Conservation (phyloP, 2,329 filamentous ascomycete species). For the Penicillium corylophilum region DNA sequence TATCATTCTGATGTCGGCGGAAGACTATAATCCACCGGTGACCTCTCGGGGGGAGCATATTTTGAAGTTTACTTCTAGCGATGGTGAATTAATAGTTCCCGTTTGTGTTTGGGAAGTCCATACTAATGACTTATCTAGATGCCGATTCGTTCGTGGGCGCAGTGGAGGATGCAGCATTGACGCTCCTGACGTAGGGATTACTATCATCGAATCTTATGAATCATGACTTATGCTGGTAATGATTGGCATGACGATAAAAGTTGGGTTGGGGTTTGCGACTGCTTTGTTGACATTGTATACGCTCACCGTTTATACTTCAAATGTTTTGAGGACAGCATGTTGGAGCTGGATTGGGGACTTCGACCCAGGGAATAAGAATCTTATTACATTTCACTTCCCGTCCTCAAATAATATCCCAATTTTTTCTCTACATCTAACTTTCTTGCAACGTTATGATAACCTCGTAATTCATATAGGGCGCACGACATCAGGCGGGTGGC, state of each 20-base stretch:
- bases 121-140: slow-evolving; percentile 28
- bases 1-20: slow-evolving; percentile 52
- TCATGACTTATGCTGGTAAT: slow-evolving; percentile 24
- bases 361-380: not conserved
- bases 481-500: not conserved
- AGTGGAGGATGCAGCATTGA: slow-evolving; percentile 27
- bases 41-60: slow-evolving; percentile 39
- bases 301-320: not conserved
- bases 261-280: not conserved
- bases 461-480: not conserved
- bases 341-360: not conserved
- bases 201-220: slow-evolving; percentile 11
- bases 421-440: not conserved
- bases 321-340: not conserved
- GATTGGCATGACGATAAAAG: slow-evolving; percentile 23
- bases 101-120: not conserved
- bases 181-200: slow-evolving; percentile 14
- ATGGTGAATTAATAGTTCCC: slow-evolving; percentile 26
- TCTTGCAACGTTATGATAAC: not conserved
- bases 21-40: slow-evolving; percentile 46
- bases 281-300: not conserved
- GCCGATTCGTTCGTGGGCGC: slow-evolving; percentile 38
- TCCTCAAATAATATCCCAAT: not conserved
- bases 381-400: not conserved
- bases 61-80: slow-evolving; percentile 37